A percentile compares a stretch with the other conserved stretches of the same genome.
phyloP scores from a whole-genome alignment of 805 yeast genomes.

The Barnettozyma sucrosica region DNA sequence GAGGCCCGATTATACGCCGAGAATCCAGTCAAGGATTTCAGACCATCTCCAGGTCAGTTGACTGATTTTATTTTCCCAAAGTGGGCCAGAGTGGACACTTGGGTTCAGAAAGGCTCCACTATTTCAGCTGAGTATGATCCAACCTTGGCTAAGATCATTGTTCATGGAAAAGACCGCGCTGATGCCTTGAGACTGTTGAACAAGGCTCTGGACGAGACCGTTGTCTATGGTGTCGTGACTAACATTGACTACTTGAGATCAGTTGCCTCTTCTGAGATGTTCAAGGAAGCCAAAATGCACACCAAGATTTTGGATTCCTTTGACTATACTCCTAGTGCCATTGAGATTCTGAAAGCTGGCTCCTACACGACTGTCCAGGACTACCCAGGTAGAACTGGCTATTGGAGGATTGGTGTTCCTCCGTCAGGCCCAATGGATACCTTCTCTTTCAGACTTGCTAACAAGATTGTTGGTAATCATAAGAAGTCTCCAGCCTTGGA shows the following conservation, averaged over 20 bases:
- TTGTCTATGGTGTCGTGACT: constrained; percentile 81
- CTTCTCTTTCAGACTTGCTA: constrained; percentile 84
- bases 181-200: constrained; percentile 78
- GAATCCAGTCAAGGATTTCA: constrained; percentile 90
- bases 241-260: constrained; percentile 86
- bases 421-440: constrained; percentile 99
- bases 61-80: constrained; percentile 79
- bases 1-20: constrained; percentile 97
- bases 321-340: constrained; percentile 73
- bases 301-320: constrained; percentile 84
- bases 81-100: constrained; percentile 91
- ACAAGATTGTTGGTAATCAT: constrained; percentile 85
- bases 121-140: constrained; percentile 95
- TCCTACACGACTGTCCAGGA: constrained; percentile 96
- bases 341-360: constrained; percentile 85
- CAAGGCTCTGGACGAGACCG: constrained; percentile 79
- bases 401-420: constrained; percentile 77
- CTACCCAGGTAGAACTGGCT: constrained; percentile 83
- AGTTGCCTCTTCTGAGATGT: constrained; percentile 79
- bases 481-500: constrained; percentile 83
- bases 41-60: constrained; percentile 94
- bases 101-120: constrained; percentile 86
- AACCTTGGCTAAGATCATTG: constrained; percentile 92
- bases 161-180: constrained; percentile 81
- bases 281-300: constrained; percentile 74